Base-by-base conservation (phyloP, 2,329 filamentous ascomycete species). In the Mycogone perniciosa region DNA sequence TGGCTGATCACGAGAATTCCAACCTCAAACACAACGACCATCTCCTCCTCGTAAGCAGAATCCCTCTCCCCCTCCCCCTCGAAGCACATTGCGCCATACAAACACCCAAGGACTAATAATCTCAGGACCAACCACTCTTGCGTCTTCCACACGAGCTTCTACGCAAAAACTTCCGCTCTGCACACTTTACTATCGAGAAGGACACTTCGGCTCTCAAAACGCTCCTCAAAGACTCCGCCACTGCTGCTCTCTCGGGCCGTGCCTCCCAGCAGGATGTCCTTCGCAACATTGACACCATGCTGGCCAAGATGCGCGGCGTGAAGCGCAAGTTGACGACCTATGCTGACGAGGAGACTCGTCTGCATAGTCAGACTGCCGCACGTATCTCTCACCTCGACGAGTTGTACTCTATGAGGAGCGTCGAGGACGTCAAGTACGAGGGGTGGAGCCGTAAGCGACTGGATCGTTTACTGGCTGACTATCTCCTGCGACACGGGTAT, bases 381-480 rank as follows among this genome's bases (percentile, higher is more conserved):
- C 82, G 93, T 31, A 83, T 95, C 52, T 74, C 80, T 29, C 91
- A 99, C 69, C 75, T 99, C 33, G 81, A 88, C 58, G 83, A 90
- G 59, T 76, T 99, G 4, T 89, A 93, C 67, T 71, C 79, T 41
- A 88, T 97, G 60, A 80, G 86, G 51, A 88, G 82, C 54, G 76
- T 96, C 54, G 87, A 89, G 47, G 93, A 99, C 65, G 89, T 95
- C 59, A 89, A 89, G 64, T 99, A 97, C 70, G 92, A 97, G 64
- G 76, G 81, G 51, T 99, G 93, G 93, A 89, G 86, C 54, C 81
- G 88, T 49, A 81, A 81, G 37, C 77, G 93, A 26, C 75, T 99
- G 41, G 87, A 96, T 68, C 77, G 93, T 13, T 72, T 97, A 52
- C 71, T 99, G 44, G 88, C 95, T n/a, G 93, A 99, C 65, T 95